Percentiles rank a stretch among this genome's conserved stretches.
phyloP scores from a whole-genome alignment of 176 grass and related monocot genomes.

The Musa beccarii region DNA sequence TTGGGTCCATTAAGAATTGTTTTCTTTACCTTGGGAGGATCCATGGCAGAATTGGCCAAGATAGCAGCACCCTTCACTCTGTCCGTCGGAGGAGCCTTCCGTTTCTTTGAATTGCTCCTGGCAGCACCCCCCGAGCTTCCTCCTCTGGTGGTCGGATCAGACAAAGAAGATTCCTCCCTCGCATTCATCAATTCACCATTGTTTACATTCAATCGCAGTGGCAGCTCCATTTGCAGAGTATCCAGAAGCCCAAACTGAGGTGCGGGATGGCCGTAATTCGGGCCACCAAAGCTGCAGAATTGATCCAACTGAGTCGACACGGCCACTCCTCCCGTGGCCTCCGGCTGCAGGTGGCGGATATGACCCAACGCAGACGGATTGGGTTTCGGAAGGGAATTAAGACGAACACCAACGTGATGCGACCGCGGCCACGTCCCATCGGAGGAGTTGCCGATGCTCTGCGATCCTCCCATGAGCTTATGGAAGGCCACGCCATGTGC shows the following conservation, averaged over 20 bases:
- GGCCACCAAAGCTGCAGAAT: conserved; percentile 59
- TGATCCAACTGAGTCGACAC: conserved; percentile 51
- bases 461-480: conserved; percentile 9
- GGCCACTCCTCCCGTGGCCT: conserved; percentile 38
- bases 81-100: conserved; percentile 66
- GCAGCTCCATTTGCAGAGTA: conserved; percentile 10
- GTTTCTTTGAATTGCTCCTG: conserved; percentile 63
- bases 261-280: conserved; percentile 10
- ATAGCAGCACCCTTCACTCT: conserved; percentile 53
- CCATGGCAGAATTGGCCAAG: conserved; percentile 33
- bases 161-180: conserved; percentile 72
- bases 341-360: conserved; percentile 31
- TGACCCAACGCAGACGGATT: conserved; percentile 63
- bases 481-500: conserved; percentile 37
- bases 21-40: conserved; percentile 55
- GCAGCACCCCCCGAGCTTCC: conserved; percentile 35
- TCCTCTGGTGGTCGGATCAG: conserved; percentile 53
- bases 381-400: conserved; percentile 63
- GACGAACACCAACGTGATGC: conserved; percentile 42
- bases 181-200: conserved; percentile 31
- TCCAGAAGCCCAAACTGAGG: conserved; percentile 47
- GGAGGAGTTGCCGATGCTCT: neutral
- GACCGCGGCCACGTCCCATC: conserved; percentile 52
- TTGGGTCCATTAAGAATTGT: conserved; percentile 6
- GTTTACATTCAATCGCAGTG: conserved; percentile 18